Evolutionary conservation across 2,329 filamentous ascomycete genomes (phyloP), one percentile per base, ranked within the genome.

Genomic region (Colletotrichum coccodes): DNA sequence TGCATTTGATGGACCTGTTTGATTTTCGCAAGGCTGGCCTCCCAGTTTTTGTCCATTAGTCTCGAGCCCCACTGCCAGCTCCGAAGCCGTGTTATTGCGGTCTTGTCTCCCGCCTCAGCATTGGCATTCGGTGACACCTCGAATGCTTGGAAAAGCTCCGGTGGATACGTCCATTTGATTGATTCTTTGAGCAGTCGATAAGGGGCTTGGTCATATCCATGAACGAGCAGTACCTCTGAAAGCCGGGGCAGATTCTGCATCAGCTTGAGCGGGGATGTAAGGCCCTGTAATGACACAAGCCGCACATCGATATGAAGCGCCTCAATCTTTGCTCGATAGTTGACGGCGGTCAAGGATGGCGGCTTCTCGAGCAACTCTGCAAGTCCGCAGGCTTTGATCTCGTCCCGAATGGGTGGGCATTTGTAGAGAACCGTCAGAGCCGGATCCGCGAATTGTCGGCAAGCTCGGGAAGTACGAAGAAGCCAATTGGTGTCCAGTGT

Each of bases 371-470:
- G 83, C 40, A 91, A 80, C 30, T 83, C 74, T 40, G 80, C 78
- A 3, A 88, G 79, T n/a, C 79, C 79, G 71, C 80, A 81, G 46
- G 82, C 80, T 76, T 83, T 86, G 63, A 78, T 74, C 62, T 80
- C 73, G 40, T 75, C 80, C 67, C 87, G 84, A 50, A 96, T 81
- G 1, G 90, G 90, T 9, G 93, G 93, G 6, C 84, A 88, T 53
- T 86, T 84, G 76, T 96, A 96, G 6, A 97, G 83, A 1, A 89
- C 91, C 6, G 90, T 90, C 58, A 96, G 79, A 2, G 92, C 92
- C 6, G 94, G 91, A 73, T 94, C 93, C 0, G 87, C 81, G 65
- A 95, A 94, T 3, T 84, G 78, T 58, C 84, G 87, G 72, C 91
- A 95, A 18, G 89, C 81, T 2, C 85, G 83, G 40, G 92, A 89